Percentiles rank a stretch among this genome's conserved stretches.
These are phyloP conservation scores for Cladophialophora yegresii DNA, from an alignment of 2,329 filamentous ascomycete species.

Conservation along the genomic window DNA sequence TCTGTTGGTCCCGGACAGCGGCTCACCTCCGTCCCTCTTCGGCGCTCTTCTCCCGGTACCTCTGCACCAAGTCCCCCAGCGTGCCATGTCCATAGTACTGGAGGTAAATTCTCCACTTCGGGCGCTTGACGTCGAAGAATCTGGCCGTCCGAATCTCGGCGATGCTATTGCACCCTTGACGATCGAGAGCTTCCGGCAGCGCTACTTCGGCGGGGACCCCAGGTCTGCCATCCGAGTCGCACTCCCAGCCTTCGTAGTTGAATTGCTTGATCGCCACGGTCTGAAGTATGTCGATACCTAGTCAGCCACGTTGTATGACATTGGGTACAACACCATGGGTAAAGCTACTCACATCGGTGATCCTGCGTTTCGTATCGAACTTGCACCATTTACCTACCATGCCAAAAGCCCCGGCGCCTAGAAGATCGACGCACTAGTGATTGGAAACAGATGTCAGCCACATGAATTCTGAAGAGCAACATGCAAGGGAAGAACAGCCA, in stretches of 20 bases:
- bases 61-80: conserved; percentile 17
- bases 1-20: no score
- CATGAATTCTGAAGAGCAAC: no score
- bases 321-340: not conserved
- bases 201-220: conserved; percentile 24
- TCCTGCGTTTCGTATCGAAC: conserved; percentile 17
- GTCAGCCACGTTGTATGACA: not conserved
- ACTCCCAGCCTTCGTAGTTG: conserved; percentile 15
- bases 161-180: conserved; percentile 24
- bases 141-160: conserved; percentile 15
- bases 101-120: conserved; percentile 27
- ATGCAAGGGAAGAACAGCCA: no score
- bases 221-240: conserved; percentile 10
- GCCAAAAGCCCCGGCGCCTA: conserved; percentile 26
- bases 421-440: conserved; percentile 23
- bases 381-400: conserved; percentile 29
- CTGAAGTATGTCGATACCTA: not conserved
- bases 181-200: conserved; percentile 17
- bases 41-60: conserved; percentile 13
- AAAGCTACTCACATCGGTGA: conserved; percentile 21
- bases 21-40: conserved; percentile 1
- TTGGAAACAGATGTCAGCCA: not conserved
- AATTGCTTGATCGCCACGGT: conserved; percentile 29
- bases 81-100: conserved; percentile 25
- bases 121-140: conserved; percentile 12